Evolutionary conservation across 75 land plant genomes (phyloP), one percentile per base, ranked within the genome.

Genomic region (Picea sitchensis): DNA sequence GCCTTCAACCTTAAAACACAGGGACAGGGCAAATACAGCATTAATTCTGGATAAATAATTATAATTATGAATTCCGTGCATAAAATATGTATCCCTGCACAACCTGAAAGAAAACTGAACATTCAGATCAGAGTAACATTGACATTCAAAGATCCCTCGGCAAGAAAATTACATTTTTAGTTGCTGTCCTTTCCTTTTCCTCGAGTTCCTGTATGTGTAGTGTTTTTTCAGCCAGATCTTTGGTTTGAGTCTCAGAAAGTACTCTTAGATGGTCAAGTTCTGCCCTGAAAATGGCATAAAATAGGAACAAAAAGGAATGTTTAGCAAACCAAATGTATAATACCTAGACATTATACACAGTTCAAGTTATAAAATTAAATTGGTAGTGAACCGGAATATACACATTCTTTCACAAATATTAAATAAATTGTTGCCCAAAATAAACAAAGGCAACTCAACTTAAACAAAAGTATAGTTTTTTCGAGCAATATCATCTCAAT

Each of bases 181-280:
- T 85, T 44, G 92, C 95, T 1, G 84, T 59, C 78, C 84, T 74
- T 61, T 94, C 88, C 78, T 84, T 94, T 82, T 92, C 89, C 78
- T 91, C 93, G 82, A 95, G 90, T 56, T 93, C 96, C 77, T 93
- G 83, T 67, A 97, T 85, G 4, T 78, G 82, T 20, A 75, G 77
- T 79, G 69, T 81, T 76, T 82, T 88, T 63, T 82, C 83, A 68
- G 76, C 82, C 58, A 95, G 80, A 51, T 97, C 99, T 76, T 93
- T 89, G 75, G 87, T 82, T 82, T 91, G 99, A 44, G 83, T 79
- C 56, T 88, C 89, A 61, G 88, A 21, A 34, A 79, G 90, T 23
- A 80, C 86, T 77, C 88, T 91, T 62, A 87, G 92, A 76, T 88
- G 61, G 74, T 81, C 84, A 38, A 85, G 80, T 86, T 95, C 96